phyloP scores from a whole-genome alignment of 2,329 filamentous ascomycete species.

The Rhynchosporium agropyri region DNA sequence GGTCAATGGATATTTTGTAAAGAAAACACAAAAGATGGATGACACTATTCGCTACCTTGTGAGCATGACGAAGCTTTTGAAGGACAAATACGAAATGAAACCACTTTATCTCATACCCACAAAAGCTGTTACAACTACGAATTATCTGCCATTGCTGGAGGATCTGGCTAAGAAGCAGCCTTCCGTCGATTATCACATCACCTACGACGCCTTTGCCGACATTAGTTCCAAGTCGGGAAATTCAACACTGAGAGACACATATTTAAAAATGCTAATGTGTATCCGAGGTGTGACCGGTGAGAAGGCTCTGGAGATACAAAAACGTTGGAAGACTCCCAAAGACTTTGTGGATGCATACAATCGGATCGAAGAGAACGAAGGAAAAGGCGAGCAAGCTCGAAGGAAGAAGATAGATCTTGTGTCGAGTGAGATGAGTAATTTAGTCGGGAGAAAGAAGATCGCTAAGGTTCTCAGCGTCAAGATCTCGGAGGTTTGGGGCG shows the following conservation, averaged over 20 bases:
- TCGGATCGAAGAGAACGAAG: slow-evolving; percentile 48
- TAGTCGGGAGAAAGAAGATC: slow-evolving; percentile 71
- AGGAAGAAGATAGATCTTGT: slow-evolving; percentile 65
- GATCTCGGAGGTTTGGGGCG: slow-evolving; percentile 73
- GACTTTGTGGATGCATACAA: slow-evolving; percentile 73
- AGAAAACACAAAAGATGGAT: slow-evolving; percentile 73
- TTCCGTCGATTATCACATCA: slow-evolving; percentile 60
- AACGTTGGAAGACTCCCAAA: slow-evolving; percentile 73
- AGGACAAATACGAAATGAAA: slow-evolving; percentile 62
- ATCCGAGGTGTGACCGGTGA: slow-evolving; percentile 74
- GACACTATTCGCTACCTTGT: slow-evolving; percentile 77
- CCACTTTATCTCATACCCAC: slow-evolving; percentile 68
- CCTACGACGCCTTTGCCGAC: slow-evolving; percentile 70
- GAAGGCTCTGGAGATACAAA: slow-evolving; percentile 78
- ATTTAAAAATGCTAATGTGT: slow-evolving; percentile 85
- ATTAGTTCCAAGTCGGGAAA: slow-evolving; percentile 75
- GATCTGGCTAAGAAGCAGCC: slow-evolving; percentile 58
- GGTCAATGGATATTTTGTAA: slow-evolving; percentile 78
- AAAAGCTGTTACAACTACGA: slow-evolving; percentile 60
- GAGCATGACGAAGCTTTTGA: slow-evolving; percentile 69
- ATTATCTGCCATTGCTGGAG: slow-evolving; percentile 66
- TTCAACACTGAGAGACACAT: slow-evolving; percentile 74
- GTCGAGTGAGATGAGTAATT: slow-evolving; percentile 54
- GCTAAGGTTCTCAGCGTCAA: slow-evolving; percentile 66
- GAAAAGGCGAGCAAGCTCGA: slow-evolving; percentile 45